Base-by-base conservation (phyloP, 768 basidiomycete species). In the Gautieria morchelliformis region DNA sequence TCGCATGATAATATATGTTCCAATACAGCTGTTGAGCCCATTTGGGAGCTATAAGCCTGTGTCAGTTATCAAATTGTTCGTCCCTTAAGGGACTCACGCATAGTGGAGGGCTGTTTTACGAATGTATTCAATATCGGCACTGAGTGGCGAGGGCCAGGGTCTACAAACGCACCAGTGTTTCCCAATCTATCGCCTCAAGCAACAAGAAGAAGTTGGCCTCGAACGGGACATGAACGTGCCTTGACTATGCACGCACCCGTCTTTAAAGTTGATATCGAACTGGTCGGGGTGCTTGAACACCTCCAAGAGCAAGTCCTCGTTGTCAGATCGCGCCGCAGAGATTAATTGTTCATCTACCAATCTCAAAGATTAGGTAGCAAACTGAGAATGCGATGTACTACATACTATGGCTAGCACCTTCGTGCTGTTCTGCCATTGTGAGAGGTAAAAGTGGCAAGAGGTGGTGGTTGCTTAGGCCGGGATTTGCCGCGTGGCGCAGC, bases 1-100 rank as follows among this genome's bases (percentile, higher is more conserved):
- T 90, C 87, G 63, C 82, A 75, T 5, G 79, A 79, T 35, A 93
- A 76, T 61, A 93, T 80, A 55, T 84, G 75, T 60, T 91, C 87
- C 4, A 91, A 72, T 49, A 85, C 82, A 30, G 78, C 77, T 1
- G 75, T 75, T 24, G 81, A 85, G 22, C 82, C 84, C 42, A 79
- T 63, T 35, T 71, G 74, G 19, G 78, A 79, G 17, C 82, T 85
- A 65, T 4, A 20, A 37, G 6, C 3, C 22, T 5, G 33, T 17
- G 9, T 46, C 15, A 49, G 48, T 33, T n/a, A 49, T 9, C 11
- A 22, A 49, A 49, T 24, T 12, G 24, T 14, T 33, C 39, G 39
- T 42, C 22, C 19, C 2, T 9, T 3, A 44, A 44, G 17, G 24
- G 59, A 64, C 82, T 72, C 64, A 88, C 86, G 86, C 86, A 68